Evolutionary conservation across 768 basidiomycete genomes (phyloP).

Genomic region (Mycena polygramma): DNA sequence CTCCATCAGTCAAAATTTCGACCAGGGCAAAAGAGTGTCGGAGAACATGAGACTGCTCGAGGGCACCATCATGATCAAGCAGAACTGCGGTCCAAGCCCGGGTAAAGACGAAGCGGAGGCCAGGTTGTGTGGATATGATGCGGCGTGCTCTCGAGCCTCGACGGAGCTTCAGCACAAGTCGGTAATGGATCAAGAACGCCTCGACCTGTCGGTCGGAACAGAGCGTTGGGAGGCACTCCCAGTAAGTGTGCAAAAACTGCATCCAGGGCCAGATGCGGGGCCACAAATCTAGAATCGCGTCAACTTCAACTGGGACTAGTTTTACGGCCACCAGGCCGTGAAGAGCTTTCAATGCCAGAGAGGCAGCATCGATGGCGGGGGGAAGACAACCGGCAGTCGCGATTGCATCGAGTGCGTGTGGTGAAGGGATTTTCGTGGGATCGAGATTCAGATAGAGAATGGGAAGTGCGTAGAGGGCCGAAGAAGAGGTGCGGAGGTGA

Average conservation of each 20-base stretch:
- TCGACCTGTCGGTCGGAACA: neutral
- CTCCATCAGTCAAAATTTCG: neutral
- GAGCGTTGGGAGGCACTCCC: neutral
- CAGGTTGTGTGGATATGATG: neutral
- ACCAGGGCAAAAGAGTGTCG: neutral
- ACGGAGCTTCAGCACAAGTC: neutral
- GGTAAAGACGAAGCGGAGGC: neutral
- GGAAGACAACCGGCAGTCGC: neutral
- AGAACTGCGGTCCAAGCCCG: neutral
- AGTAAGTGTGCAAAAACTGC: constrained; percentile 1
- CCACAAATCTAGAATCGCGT: neutral
- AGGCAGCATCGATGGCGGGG: neutral
- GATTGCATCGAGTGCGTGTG: neutral
- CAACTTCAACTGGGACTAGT: neutral
- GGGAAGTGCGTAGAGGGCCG: neutral
- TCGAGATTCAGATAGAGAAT: constrained; percentile 5
- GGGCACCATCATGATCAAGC: neutral
- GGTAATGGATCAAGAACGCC: neutral
- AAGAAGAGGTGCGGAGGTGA: neutral
- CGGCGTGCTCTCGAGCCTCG: neutral
- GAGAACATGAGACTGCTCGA: neutral
- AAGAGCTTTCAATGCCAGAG: neutral
- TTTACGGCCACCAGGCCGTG: neutral
- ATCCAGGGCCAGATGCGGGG: constrained; percentile 7
- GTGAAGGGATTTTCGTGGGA: neutral